A percentile compares a stretch with the other conserved stretches of the same genome.
Conservation (phyloP, 306 rosid genomes). For the Trifolium dubium region DNA sequence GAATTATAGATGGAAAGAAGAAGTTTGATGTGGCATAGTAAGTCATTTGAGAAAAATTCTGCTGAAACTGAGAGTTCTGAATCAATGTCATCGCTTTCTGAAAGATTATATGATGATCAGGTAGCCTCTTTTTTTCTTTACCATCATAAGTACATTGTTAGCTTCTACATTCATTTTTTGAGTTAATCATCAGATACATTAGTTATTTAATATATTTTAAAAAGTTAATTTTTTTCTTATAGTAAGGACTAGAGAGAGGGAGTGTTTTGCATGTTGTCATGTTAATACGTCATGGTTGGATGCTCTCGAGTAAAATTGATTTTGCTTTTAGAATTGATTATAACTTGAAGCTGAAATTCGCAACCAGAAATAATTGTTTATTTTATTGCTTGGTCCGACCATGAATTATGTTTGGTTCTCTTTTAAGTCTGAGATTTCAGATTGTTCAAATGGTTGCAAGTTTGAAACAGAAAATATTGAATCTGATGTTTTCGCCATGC, state of each 20-base stretch:
- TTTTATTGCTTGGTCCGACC: not conserved
- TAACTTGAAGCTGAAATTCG: not conserved
- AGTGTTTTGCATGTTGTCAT: constrained; percentile 12
- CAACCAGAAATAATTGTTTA: not conserved
- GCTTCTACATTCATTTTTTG: not conserved
- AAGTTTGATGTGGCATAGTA: constrained; percentile 80
- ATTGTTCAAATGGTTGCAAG: constrained; percentile 31
- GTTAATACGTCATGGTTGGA: not conserved
- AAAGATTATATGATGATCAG: constrained; percentile 70
- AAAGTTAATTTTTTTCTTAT: too few species aligned
- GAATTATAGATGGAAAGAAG: constrained; percentile 61
- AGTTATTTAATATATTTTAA: too few species aligned
- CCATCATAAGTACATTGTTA: constrained; percentile 24
- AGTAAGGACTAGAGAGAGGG: too few species aligned
- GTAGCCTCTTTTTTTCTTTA: constrained; percentile 5
- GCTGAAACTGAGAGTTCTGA: constrained; percentile 77
- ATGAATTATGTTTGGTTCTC: not conserved
- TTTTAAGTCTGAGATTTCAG: constrained; percentile 15
- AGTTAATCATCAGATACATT: too few species aligned
- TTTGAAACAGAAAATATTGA: constrained; percentile 20
- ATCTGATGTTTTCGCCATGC: constrained; percentile 25
- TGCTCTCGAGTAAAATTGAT: too few species aligned
- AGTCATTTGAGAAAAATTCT: constrained; percentile 69
- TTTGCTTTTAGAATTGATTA: too few species aligned
- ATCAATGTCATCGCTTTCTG: constrained; percentile 71